Conservation (phyloP, 2,329 filamentous ascomycete genomes). For the Bisporella sp. region DNA sequence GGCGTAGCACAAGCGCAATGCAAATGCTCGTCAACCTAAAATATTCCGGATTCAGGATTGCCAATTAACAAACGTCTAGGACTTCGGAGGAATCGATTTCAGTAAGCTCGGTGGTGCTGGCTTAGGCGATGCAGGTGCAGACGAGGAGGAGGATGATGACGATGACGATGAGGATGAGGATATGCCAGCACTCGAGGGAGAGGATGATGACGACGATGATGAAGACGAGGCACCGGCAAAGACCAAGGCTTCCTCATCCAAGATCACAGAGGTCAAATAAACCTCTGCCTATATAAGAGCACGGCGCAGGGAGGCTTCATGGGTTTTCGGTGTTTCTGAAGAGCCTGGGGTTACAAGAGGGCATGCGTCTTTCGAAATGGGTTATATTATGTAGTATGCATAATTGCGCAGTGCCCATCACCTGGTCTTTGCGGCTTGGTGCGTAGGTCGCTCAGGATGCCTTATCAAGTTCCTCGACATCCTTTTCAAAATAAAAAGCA, state of each 20-base stretch:
- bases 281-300: not conserved
- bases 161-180: constrained; percentile 61
- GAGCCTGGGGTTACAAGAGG: not conserved
- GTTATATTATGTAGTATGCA: not conserved
- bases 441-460: too few relatives aligned
- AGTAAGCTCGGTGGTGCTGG: constrained; percentile 73
- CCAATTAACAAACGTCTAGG: constrained; percentile 25
- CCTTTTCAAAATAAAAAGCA: not conserved
- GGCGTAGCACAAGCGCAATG: not conserved
- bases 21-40: not conserved
- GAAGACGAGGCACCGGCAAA: constrained; percentile 39
- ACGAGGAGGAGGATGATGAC: constrained; percentile 38
- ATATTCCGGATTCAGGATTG: not conserved
- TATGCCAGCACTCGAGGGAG: constrained; percentile 75
- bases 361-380: not conserved
- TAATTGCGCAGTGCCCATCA: not conserved
- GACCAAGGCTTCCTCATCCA: constrained; percentile 18
- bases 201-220: constrained; percentile 41
- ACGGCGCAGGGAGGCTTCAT: not conserved
- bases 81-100: constrained; percentile 88
- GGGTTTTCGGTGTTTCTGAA: not conserved
- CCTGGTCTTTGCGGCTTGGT: too few relatives aligned
- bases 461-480: not conserved
- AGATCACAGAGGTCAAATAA: not conserved
- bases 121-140: constrained; percentile 33